Percentiles rank a stretch among this genome's conserved stretches.
Evolutionary conservation across 371 early-diverging fungal genomes (phyloP).

Genomic region (Syncephalastrum sp.): DNA sequence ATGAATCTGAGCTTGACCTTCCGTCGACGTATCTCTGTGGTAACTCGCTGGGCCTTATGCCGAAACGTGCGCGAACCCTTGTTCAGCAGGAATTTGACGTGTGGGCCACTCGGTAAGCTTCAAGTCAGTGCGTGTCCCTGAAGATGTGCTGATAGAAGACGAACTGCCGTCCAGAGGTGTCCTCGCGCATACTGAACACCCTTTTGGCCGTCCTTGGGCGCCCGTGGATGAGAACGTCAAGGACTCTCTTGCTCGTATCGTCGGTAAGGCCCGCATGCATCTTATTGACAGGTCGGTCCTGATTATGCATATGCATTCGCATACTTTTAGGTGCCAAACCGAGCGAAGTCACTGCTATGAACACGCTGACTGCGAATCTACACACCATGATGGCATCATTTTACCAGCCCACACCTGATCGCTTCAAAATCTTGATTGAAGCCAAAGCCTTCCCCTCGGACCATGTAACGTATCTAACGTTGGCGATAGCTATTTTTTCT

Average conservation of each 20-base stretch:
- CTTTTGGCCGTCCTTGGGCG: conserved; percentile 86
- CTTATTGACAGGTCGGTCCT: conserved; percentile 1
- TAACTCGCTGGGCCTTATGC: conserved; percentile 91
- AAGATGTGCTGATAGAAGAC: conserved; percentile 2
- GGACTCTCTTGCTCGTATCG: conserved; percentile 70
- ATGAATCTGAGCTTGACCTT: conserved; percentile 33
- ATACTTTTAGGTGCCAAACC: conserved; percentile 65
- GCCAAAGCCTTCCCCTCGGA: conserved; percentile 94
- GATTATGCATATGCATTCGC: too few species aligned
- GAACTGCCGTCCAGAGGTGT: conserved; percentile 61
- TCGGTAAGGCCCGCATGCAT: conserved; percentile 52
- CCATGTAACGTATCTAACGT: conserved; percentile 42
- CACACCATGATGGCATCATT: conserved; percentile 91
- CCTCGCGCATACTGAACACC: conserved; percentile 84
- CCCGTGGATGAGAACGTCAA: conserved; percentile 78
- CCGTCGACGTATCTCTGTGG: conserved; percentile 85
- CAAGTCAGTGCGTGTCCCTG: conserved; percentile 1
- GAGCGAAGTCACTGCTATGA: conserved; percentile 89
- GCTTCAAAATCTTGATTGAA: conserved; percentile 92
- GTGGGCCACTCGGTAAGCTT: conserved; percentile 71
- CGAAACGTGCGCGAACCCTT: conserved; percentile 62
- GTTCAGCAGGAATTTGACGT: conserved; percentile 88
- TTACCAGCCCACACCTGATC: conserved; percentile 76
- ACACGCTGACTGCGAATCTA: conserved; percentile 88
- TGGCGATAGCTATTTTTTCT: conserved; percentile 45